Evolutionary conservation across 202 grass and related monocot species (phyloP), one percentile per base, ranked within the genome.

Genomic region (Cymbopogon flexuosus): DNA sequence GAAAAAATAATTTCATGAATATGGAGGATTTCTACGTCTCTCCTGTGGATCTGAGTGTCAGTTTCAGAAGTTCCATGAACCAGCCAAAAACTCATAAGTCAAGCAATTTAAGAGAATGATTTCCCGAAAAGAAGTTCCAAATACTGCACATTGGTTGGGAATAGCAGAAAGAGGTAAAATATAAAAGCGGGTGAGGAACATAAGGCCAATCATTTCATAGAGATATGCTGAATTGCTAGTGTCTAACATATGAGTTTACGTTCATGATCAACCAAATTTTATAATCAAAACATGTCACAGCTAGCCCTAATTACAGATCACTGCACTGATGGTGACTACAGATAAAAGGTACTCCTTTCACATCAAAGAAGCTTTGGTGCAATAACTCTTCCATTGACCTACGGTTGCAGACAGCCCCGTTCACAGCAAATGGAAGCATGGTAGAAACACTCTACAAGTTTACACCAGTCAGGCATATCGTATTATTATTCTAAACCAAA

Each of bases 1-100:
- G 95, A 95, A 83, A 98, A 98, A 56, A 93, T 98, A 82, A 98
- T 89, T 79, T 98, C 95, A 85, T 98, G 92, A 89, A 90, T 3
- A 65, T 18, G 82, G 8, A 71, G 43, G 54, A 83, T 72, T 65
- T 78, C 34, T 15, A 9, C 31, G 6, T 88, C 88, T 18, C 85
- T 87, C 88, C 95, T 98, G 84, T 59, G 11, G 11, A 84, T 73
- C 80, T 47, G 36, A 46, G 71, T 75, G 57, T 60, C 54, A 85
- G 16, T 71, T 83, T 70, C 8, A 76, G n/a, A 23, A 69, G 49
- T 72, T 33, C 36, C 18, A 10, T 10, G 1, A 46, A 22, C 5
- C 61, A 47, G 39, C 46, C 12, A 2, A 85, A 85, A 54, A 7
- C 30, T 31, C 27, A 63, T 41, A 31, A 45, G 31, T 72, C 6